phyloP scores from a whole-genome alignment of 805 yeast species.

The Wickerhamiella slavikovae region DNA sequence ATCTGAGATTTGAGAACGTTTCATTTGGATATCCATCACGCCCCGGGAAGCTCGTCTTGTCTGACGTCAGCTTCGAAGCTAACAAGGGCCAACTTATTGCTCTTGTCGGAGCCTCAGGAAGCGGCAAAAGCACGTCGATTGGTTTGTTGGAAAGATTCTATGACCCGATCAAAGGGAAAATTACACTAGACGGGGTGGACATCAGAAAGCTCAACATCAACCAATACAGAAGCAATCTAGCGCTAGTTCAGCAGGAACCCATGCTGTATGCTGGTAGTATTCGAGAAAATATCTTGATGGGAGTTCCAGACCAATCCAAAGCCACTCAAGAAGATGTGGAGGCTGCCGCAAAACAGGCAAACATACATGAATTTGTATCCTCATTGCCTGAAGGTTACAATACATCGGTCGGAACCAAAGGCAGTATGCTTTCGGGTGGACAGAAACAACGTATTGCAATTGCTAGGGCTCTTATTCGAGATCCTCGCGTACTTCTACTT shows the following conservation, averaged over 20 bases:
- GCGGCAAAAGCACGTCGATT: slow-evolving; percentile 41
- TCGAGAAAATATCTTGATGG: slow-evolving; percentile 23
- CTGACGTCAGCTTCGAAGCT: slow-evolving; percentile 28
- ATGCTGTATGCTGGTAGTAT: slow-evolving; percentile 27
- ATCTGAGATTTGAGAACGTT: slow-evolving; percentile 35
- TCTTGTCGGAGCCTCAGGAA: slow-evolving; percentile 47
- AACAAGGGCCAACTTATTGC: slow-evolving; percentile 33
- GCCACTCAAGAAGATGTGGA: slow-evolving; percentile 21
- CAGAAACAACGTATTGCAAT: slow-evolving; percentile 46
- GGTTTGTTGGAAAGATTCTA: slow-evolving; percentile 20
- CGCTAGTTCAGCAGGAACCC: slow-evolving; percentile 36
- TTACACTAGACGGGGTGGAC: slow-evolving; percentile 25
- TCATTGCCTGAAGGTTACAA: slow-evolving; percentile 31
- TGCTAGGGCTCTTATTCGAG: slow-evolving; percentile 39
- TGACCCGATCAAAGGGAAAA: slow-evolving; percentile 23
- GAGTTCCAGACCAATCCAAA: slow-evolving; percentile 10
- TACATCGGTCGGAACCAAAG: slow-evolving; percentile 28
- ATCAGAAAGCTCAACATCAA: slow-evolving; percentile 24
- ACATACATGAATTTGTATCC: slow-evolving; percentile 27
- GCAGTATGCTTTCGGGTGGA: slow-evolving; percentile 40
- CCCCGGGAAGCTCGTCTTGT: slow-evolving; percentile 27
- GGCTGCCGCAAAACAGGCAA: slow-evolving; percentile 25
- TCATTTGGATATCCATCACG: slow-evolving; percentile 48
- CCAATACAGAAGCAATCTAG: slow-evolving; percentile 25
- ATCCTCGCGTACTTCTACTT: slow-evolving; percentile 31